Percentiles rank a stretch among this genome's conserved stretches.
phyloP scores from a whole-genome alignment of 2,329 filamentous ascomycete species.

The Aschersonia sp. region DNA sequence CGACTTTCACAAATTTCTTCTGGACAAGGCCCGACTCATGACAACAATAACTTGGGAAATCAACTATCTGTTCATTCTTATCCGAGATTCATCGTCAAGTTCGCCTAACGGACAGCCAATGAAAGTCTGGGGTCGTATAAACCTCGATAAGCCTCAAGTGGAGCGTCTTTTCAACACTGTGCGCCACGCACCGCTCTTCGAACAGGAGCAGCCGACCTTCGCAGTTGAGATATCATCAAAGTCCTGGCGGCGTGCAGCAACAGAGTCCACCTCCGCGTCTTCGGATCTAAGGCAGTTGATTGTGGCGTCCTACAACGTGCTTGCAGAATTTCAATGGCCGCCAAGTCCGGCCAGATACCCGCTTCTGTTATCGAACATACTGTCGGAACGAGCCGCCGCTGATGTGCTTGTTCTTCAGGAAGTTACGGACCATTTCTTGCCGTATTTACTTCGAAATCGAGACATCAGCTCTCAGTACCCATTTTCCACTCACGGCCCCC shows the following conservation, averaged over 20 bases:
- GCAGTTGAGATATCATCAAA: not conserved
- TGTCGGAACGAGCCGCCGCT: conserved; percentile 24
- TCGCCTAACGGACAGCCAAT: conserved; percentile 24
- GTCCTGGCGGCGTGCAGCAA: not conserved
- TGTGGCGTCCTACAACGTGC: conserved; percentile 38
- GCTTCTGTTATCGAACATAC: conserved; percentile 26
- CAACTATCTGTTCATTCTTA: conserved; percentile 34
- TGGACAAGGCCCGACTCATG: conserved; percentile 36
- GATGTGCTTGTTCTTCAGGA: conserved; percentile 45
- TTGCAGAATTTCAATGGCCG: conserved; percentile 35
- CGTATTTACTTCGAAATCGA: conserved; percentile 32
- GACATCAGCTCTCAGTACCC: conserved; percentile 33
- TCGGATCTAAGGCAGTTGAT: conserved; percentile 10
- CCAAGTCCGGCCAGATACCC: conserved; percentile 26
- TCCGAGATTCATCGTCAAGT: conserved; percentile 25
- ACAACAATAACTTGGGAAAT: conserved; percentile 33
- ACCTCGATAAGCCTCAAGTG: conserved; percentile 10
- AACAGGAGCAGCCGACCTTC: not conserved
- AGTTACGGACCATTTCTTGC: conserved; percentile 49
- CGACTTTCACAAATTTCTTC: conserved; percentile 32
- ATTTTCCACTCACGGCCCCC: conserved; percentile 43
- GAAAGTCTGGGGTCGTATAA: conserved; percentile 40
- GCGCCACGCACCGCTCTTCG: no score
- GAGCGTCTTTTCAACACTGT: conserved; percentile 3
- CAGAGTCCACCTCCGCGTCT: not conserved